phyloP scores from a whole-genome alignment of 2,329 filamentous ascomycete species.

The Colletotrichum acutatum region DNA sequence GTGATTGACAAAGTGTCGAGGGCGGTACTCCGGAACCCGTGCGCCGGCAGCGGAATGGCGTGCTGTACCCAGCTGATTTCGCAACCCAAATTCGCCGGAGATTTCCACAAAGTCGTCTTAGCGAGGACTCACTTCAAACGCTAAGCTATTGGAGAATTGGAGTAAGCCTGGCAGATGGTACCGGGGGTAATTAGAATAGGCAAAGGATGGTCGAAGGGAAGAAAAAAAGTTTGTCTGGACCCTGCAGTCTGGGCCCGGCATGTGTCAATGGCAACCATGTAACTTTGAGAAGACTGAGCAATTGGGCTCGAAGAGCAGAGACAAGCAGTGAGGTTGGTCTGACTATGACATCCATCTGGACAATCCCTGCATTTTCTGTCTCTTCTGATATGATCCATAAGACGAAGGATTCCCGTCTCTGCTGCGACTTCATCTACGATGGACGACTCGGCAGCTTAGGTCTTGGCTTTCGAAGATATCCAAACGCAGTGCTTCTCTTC shows the following conservation, averaged over 20 bases:
- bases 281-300: not conserved
- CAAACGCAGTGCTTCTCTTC: not conserved
- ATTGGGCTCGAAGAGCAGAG: not conserved
- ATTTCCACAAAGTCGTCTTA: not conserved
- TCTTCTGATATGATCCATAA: constrained; percentile 11
- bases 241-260: constrained; percentile 19
- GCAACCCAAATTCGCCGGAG: constrained; percentile 19
- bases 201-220: not conserved
- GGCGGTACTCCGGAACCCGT: constrained; percentile 18
- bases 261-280: not conserved
- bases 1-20: not conserved
- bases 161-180: not conserved
- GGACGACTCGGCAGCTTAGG: not conserved
- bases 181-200: not conserved
- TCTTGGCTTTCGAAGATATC: not conserved
- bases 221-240: constrained; percentile 25
- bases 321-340: not conserved
- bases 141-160: not conserved
- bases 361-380: not conserved
- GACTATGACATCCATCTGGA: not conserved
- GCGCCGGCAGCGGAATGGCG: constrained; percentile 31
- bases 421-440: not conserved
- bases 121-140: not conserved
- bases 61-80: constrained; percentile 32
- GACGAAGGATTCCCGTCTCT: constrained; percentile 19